Percentiles rank a stretch among this genome's conserved stretches.
Conservation (phyloP, 1,284 basidiomycete genomes). For the Malassezia sympodialis region DNA sequence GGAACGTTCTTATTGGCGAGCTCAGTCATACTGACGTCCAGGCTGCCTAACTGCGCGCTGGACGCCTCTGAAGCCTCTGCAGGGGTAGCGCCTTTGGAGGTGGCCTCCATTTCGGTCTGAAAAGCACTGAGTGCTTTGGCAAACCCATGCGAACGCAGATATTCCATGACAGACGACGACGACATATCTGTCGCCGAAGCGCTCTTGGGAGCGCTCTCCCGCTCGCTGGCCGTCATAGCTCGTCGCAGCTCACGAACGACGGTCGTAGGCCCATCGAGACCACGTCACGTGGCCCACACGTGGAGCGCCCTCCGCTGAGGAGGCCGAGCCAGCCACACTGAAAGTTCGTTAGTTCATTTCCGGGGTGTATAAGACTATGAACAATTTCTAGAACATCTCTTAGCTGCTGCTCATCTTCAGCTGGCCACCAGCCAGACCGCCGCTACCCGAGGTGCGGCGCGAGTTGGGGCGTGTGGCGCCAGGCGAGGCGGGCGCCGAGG, state of each 20-base stretch:
- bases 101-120: conserved; percentile 57
- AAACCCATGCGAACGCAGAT: conserved; percentile 71
- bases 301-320: neutral
- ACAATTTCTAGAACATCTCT: neutral
- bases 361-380: neutral
- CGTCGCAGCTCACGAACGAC: neutral
- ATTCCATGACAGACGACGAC: conserved; percentile 60
- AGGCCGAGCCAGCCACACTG: too few species aligned
- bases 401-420: conserved; percentile 21
- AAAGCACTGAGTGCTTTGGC: conserved; percentile 65
- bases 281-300: neutral
- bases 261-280: neutral
- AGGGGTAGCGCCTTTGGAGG: conserved; percentile 23
- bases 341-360: too few species aligned
- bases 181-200: neutral
- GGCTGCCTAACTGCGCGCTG: conserved; percentile 49
- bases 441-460: conserved; percentile 33
- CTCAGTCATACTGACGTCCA: conserved; percentile 56
- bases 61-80: conserved; percentile 26
- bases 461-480: conserved; percentile 34
- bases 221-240: neutral
- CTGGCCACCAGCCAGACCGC: conserved; percentile 39
- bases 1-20: conserved; percentile 41
- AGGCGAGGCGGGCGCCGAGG: conserved; percentile 38
- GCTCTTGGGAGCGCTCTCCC: neutral